Evolutionary conservation across 257 asterid species (phyloP), one percentile per base, ranked within the genome.

Genomic region (Przewalskia tangutica): DNA sequence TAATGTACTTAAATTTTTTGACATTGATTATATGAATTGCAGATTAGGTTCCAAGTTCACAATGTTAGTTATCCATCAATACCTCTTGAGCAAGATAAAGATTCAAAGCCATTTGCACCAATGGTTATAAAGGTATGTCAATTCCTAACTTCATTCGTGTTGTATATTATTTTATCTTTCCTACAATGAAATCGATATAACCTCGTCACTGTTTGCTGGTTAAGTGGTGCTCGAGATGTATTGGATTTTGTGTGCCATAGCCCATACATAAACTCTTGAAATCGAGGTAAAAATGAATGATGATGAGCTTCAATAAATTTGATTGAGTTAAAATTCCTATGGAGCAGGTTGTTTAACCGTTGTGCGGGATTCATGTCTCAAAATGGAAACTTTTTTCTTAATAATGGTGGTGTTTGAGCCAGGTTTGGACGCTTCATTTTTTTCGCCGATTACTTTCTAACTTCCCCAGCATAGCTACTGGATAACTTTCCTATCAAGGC

Each of bases 31-130:
- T 50, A 50, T 92, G 88, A 86, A 79, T 60, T 85, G 85, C 87
- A 89, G 92, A 87, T 87, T 38, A 84, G 90, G 66, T 87, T 89
- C 84, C 88, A 85, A 16, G 92, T 89, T 44, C 88, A 77, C 38
- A 70, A 36, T 79, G 86, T 95, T 81, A 88, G 83, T 65, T 95
- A 90, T 87, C 97, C 97, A 32, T 84, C 96, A 36, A 12, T 91
- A 83, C 98, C 99, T 59, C 44, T 91, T 48, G 93, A 90, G 78
- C 92, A 88, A 80, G 91, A 68, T 48, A 73, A 60, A 4, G 92
- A 84, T 58, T 82, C 86, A 11, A 87, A 86, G 64, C 89, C 92
- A 42, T 89, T 89, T 80, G 85, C 89, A 17, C 92, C 92, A 11
- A 89, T 89, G 92, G 80, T 87, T 50, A 34, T 89, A 81, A 86